Conservation (phyloP, 176 grass and related monocot species). For the Lolium rigidum region DNA sequence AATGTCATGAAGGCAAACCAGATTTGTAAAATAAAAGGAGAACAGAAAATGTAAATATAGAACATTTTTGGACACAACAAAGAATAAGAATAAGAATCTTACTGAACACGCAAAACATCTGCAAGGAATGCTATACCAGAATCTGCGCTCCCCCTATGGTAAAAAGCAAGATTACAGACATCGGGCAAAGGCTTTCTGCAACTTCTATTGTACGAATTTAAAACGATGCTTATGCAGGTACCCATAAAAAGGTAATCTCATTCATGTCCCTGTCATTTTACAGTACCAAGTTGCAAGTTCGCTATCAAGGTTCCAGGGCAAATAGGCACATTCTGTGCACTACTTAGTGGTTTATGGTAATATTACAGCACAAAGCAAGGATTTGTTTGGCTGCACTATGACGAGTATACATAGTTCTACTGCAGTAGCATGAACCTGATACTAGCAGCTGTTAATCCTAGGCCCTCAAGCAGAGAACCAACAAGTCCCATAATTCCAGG, state of each 20-base stretch:
- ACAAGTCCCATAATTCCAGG: neutral
- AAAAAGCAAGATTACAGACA: neutral
- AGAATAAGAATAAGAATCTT: neutral
- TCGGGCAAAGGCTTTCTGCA: neutral
- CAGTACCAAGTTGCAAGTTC: neutral
- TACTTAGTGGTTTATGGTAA: slow-evolving; percentile 8
- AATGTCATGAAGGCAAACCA: neutral
- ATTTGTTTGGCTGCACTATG: neutral
- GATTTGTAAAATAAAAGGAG: too few species aligned
- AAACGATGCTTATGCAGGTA: neutral
- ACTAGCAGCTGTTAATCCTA: slow-evolving; percentile 36
- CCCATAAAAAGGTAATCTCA: neutral
- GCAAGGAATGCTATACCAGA: neutral
- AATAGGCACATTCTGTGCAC: neutral
- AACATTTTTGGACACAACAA: neutral
- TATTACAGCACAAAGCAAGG: slow-evolving; percentile 17
- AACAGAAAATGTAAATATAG: neutral
- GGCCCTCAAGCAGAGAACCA: slow-evolving; percentile 29
- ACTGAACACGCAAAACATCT: neutral
- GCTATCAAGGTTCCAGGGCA: neutral
- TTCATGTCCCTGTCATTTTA: neutral
- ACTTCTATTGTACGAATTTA: neutral
- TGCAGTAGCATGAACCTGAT: slow-evolving; percentile 34
- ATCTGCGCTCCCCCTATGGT: neutral
- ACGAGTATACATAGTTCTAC: slow-evolving; percentile 11